Evolutionary conservation across 83 land plant species (phyloP).

Genomic region (Picea abies): DNA sequence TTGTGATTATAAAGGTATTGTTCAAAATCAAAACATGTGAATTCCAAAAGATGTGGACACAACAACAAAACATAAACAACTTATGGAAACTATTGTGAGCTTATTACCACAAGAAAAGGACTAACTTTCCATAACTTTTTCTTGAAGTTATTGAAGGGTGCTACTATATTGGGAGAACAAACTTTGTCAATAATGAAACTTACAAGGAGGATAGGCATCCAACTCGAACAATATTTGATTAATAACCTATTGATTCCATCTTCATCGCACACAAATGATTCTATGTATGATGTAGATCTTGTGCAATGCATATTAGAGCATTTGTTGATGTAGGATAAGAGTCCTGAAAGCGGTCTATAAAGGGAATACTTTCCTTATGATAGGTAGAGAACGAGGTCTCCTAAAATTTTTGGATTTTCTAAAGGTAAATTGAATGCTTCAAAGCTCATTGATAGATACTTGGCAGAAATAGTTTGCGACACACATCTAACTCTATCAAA

Average conservation of each 20-base stretch:
- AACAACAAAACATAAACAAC: conserved; percentile 20
- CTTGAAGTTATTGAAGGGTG: conserved; percentile 41
- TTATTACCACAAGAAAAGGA: conserved; percentile 46
- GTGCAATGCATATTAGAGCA: conserved; percentile 40
- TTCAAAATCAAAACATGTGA: conserved; percentile 13
- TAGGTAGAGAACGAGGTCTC: conserved; percentile 27
- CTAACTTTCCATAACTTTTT: conserved; percentile 40
- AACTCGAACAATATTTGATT: conserved; percentile 41
- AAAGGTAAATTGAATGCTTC: conserved; percentile 14
- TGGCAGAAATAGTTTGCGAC: conserved; percentile 45
- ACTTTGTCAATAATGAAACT: conserved; percentile 23
- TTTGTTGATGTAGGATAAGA: conserved; percentile 32
- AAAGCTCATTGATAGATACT: conserved; percentile 44
- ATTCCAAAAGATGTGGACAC: conserved; percentile 26
- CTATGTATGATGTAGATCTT: conserved; percentile 45
- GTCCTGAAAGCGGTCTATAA: conserved; percentile 23
- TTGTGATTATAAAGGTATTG: conserved; percentile 7
- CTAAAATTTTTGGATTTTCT: conserved; percentile 11
- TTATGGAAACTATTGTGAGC: conserved; percentile 40
- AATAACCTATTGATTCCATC: conserved; percentile 43
- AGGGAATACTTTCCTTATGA: conserved; percentile 3
- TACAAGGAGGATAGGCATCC: conserved; percentile 37
- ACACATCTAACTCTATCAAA: conserved; percentile 37
- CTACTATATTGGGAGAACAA: conserved; percentile 30
- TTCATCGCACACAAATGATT: conserved; percentile 10